These are phyloP conservation scores for Geosmithia morbida DNA, from an alignment of 2,329 filamentous ascomycete species.

Conservation along the genomic window DNA sequence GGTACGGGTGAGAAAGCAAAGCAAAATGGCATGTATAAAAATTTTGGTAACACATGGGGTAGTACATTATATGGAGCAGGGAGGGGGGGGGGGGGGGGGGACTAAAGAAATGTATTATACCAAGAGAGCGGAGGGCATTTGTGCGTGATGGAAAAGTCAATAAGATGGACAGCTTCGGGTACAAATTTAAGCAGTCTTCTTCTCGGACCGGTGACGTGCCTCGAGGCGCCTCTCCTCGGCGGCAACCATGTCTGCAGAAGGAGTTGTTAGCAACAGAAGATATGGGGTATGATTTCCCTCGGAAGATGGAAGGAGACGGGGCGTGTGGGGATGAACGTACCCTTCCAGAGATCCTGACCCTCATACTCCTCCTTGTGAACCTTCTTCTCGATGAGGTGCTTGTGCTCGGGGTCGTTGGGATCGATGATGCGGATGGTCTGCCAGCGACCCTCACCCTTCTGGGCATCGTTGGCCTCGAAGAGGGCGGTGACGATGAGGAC, in stretches of 20 bases:
- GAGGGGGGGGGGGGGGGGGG: too few relatives aligned
- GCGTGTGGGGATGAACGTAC: slow-evolving; percentile 33
- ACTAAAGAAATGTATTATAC: too few relatives aligned
- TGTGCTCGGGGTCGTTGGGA: slow-evolving; percentile 69
- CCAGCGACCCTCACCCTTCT: slow-evolving; percentile 63
- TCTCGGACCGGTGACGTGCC: slow-evolving; percentile 16
- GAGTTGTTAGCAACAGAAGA: slow-evolving; percentile 4
- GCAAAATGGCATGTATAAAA: too few relatives aligned
- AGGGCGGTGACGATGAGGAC: slow-evolving; percentile 71
- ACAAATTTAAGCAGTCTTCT: slow-evolving; percentile 8
- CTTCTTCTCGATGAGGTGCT: slow-evolving; percentile 73
- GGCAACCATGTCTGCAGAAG: slow-evolving; percentile 61
- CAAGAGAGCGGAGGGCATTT: too few relatives aligned
- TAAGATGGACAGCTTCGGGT: too few relatives aligned
- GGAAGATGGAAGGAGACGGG: background rate
- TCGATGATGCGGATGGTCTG: slow-evolving; percentile 73
- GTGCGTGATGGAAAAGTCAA: background rate
- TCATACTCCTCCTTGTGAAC: slow-evolving; percentile 77
- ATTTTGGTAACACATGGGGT: too few relatives aligned
- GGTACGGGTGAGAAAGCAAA: too few relatives aligned
- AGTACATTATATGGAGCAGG: too few relatives aligned
- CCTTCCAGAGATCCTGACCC: slow-evolving; percentile 88
- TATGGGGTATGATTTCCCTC: too few relatives aligned
- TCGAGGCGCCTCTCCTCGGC: slow-evolving; percentile 54
- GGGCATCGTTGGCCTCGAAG: slow-evolving; percentile 68